phyloP scores from a whole-genome alignment of 176 grass and related monocot species.

The Pontederia paniculata region DNA sequence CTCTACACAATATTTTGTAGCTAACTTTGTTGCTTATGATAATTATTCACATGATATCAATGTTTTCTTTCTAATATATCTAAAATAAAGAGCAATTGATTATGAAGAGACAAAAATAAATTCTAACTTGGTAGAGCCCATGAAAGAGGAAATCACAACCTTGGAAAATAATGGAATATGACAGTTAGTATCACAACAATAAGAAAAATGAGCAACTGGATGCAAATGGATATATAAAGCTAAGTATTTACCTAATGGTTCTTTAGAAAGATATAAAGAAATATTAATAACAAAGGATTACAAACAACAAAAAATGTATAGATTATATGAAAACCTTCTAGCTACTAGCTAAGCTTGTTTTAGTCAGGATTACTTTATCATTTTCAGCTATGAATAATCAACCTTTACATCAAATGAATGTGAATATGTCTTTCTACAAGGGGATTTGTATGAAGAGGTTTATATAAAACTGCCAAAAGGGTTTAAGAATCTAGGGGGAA shows the following conservation, averaged over 20 bases:
- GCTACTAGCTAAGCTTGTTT: constrained; percentile 6
- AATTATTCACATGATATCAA: neutral
- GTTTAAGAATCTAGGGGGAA: no score
- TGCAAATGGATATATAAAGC: neutral
- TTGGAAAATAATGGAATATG: neutral
- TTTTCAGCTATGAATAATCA: neutral
- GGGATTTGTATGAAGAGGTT: no score
- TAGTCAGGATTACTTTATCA: neutral
- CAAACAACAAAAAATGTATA: constrained; percentile 1
- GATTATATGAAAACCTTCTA: constrained; percentile 6
- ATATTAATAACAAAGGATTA: no score
- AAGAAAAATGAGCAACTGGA: neutral
- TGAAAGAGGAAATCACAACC: neutral
- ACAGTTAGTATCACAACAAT: neutral
- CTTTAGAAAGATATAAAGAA: no score
- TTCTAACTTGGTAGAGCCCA: neutral
- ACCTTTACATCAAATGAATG: constrained; percentile 19
- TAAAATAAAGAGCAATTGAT: no score
- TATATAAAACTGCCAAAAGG: no score
- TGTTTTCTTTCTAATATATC: neutral
- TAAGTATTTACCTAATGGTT: no score
- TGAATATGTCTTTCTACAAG: constrained; percentile 14
- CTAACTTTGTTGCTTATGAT: no score
- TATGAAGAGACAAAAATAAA: neutral
- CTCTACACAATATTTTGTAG: no score